These are phyloP conservation scores for Pharnaceum exiguum DNA, from an alignment of 148 eudicot species.

Conservation along the genomic window DNA sequence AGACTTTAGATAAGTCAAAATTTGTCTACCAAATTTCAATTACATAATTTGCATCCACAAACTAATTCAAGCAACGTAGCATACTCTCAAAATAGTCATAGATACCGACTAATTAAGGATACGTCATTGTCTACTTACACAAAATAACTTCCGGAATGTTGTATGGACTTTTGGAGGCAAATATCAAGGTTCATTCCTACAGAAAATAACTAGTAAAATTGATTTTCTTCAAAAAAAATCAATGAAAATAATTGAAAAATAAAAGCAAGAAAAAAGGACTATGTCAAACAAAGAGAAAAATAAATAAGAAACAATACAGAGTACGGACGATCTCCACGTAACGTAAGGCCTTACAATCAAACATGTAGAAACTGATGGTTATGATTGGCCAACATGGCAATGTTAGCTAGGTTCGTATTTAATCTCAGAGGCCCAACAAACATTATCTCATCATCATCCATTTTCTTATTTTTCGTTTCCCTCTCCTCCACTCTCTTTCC, in stretches of 20 bases:
- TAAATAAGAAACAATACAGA: conserved; percentile 5
- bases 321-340: conserved; percentile 22
- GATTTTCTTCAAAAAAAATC: background rate
- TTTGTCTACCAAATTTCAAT: too few relatives aligned
- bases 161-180: too few relatives aligned
- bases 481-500: background rate
- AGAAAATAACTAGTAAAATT: too few relatives aligned
- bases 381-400: conserved; percentile 16
- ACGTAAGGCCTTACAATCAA: conserved; percentile 18
- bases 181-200: too few relatives aligned
- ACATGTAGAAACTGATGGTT: conserved; percentile 14
- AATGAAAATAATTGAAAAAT: background rate
- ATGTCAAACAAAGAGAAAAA: too few relatives aligned
- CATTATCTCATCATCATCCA: conserved; percentile 18
- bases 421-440: conserved; percentile 15
- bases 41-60: too few relatives aligned
- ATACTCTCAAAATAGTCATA: too few relatives aligned
- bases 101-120: too few relatives aligned
- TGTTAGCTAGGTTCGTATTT: conserved; percentile 29
- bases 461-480: background rate
- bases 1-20: too few relatives aligned
- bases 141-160: too few relatives aligned
- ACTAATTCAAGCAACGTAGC: too few relatives aligned
- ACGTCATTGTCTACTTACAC: too few relatives aligned
- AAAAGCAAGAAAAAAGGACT: background rate